Conservation (phyloP, 306 rosid species). For the Senna siamea region DNA sequence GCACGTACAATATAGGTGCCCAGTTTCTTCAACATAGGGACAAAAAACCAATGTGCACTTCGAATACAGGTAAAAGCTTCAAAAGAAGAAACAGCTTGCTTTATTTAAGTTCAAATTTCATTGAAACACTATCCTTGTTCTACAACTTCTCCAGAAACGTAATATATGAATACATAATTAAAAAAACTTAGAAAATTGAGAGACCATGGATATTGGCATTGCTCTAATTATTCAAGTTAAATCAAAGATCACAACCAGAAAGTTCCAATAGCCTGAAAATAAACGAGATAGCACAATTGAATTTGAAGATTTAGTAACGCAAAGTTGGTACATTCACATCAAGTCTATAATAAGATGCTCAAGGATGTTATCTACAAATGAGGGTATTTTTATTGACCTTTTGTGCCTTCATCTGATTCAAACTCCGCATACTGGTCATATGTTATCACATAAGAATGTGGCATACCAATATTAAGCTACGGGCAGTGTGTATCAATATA, state of each 20-base stretch:
- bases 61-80: too few species aligned
- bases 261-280: background rate
- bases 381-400: constrained; percentile 10
- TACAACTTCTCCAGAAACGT: too few species aligned
- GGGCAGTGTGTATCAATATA: background rate
- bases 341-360: background rate
- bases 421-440: background rate
- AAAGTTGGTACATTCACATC: background rate
- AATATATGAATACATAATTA: too few species aligned
- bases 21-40: too few species aligned
- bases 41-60: too few species aligned
- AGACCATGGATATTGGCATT: too few species aligned
- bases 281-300: too few species aligned
- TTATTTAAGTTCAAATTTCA: too few species aligned
- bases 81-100: too few species aligned
- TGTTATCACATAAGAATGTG: background rate
- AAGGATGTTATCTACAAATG: constrained; percentile 3
- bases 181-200: background rate
- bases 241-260: background rate
- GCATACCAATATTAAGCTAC: background rate
- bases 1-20: too few species aligned
- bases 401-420: background rate
- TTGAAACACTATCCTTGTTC: too few species aligned
- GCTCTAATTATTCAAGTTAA: background rate
- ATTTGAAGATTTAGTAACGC: too few species aligned